Base-by-base conservation (phyloP, 345 rosid species). In the Brassica incana region DNA sequence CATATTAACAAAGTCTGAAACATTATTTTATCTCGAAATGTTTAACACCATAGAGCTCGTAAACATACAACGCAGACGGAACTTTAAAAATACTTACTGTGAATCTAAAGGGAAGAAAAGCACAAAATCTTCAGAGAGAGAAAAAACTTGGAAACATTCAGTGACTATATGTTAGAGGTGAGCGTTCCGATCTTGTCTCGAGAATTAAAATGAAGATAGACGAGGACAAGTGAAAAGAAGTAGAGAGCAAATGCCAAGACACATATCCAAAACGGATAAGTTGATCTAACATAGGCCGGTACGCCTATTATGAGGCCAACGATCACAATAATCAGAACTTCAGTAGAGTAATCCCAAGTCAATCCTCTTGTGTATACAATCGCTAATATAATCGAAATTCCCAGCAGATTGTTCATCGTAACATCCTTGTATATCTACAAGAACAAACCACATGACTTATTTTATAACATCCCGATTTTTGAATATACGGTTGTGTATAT, bases 201-300 rank as follows among this genome's bases (percentile, higher is more conserved):
- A 72, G 72, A 65, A 5, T n/a, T 52, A 60, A 72, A 71, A 38
- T 71, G 81, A 30, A 78, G 23, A 78, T 78, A 78, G 11, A 78
- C 29, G 0, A 78, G 67, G 48, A 78, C 52, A 56, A 78, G 72
- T 9, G 83, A 75, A 48, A 80, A 25, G 52, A 76, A 65, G 69
- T 76, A 80, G 2, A 75, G 80, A 32, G 77, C 16, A 71, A 80
- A 65, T 0, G 80, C 83, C 68, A 75, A 56, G n/a, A 75, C 61
- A 66, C 77, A 80, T 38, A 80, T 75, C 83, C 83, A 80, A 20
- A 80, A 66, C 1, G 83, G 83, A 58, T 80, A 80, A 32, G 73
- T 80, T 5, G 69, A 65, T 64, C 77, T 80, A 33, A 80, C 68
- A 10, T 80, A 80, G 4, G 83, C 83, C 0, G 73, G 83, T 64